Conservation (phyloP, 1,284 basidiomycete genomes). For the Austroboletus novae-zelandiae region DNA sequence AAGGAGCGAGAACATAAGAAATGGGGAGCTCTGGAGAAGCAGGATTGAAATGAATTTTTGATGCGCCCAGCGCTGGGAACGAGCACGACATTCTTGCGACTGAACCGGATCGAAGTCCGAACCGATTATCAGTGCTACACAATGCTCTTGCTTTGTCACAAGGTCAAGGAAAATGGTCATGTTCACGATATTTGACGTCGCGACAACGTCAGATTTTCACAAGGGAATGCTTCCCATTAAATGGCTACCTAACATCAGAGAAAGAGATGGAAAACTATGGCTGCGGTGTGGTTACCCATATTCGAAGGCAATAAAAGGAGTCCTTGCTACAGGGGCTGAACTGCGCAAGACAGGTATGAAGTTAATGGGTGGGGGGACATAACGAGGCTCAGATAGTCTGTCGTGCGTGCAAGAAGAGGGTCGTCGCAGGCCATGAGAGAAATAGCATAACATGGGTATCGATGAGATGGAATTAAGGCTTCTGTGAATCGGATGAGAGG, state of each 20-base stretch:
- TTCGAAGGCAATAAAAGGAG: slow-evolving; percentile 14
- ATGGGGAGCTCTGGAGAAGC: too few species aligned
- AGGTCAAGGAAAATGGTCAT: too few species aligned
- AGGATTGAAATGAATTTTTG: too few species aligned
- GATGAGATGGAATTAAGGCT: slow-evolving; percentile 12
- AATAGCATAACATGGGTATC: slow-evolving; percentile 37
- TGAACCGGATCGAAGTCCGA: too few species aligned
- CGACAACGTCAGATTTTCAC: slow-evolving; percentile 21
- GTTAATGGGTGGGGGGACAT: slow-evolving; percentile 24
- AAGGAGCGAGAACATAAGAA: slow-evolving; percentile 39
- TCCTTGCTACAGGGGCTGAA: slow-evolving; percentile 16
- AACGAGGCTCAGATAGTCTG: slow-evolving; percentile 35
- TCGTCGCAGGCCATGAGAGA: slow-evolving; percentile 35
- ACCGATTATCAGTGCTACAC: slow-evolving; percentile 7
- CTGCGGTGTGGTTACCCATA: slow-evolving; percentile 14
- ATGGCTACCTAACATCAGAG: slow-evolving; percentile 21
- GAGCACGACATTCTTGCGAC: slow-evolving; percentile 28
- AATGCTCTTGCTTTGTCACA: background rate
- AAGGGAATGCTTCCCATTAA: slow-evolving; percentile 37
- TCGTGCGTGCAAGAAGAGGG: slow-evolving; percentile 32
- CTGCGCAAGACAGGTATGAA: slow-evolving; percentile 22
- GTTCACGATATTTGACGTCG: slow-evolving; percentile 9
- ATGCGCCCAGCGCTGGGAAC: too few species aligned
- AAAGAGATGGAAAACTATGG: slow-evolving; percentile 14
- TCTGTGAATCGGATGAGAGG: slow-evolving; percentile 22